A percentile compares a stretch with the other conserved stretches of the same genome.
These are phyloP conservation scores for Cytospora schulzeri DNA, from an alignment of 2,329 filamentous ascomycete species.

Conservation along the genomic window DNA sequence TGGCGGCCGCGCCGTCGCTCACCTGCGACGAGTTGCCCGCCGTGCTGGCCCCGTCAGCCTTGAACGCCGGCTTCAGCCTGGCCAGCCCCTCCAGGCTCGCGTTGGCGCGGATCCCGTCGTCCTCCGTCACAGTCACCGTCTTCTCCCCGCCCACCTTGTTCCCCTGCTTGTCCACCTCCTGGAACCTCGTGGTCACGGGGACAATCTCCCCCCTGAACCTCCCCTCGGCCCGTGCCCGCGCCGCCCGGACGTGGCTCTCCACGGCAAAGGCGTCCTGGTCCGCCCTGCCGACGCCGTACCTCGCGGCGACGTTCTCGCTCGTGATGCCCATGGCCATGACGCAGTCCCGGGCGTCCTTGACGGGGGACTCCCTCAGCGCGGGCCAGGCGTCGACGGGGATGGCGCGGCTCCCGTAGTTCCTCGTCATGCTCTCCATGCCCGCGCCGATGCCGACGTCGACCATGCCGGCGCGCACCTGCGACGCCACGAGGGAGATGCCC, in stretches of 20 bases:
- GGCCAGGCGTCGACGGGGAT: constrained; percentile 84
- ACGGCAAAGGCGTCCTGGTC: constrained; percentile 87
- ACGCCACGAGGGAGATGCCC: constrained; percentile 73
- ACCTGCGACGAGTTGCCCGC: constrained; percentile 88
- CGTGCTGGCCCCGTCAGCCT: constrained; percentile 71
- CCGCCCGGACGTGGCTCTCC: constrained; percentile 72
- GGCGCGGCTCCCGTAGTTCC: constrained; percentile 83
- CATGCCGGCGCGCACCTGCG: constrained; percentile 72
- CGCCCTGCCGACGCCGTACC: constrained; percentile 71
- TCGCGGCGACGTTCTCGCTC: constrained; percentile 80
- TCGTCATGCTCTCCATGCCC: constrained; percentile 95
- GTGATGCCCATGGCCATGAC: constrained; percentile 95
- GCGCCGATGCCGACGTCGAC: constrained; percentile 78
- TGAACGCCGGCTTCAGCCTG: constrained; percentile 85
- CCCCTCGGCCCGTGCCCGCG: constrained; percentile 68
- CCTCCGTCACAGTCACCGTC: constrained; percentile 68
- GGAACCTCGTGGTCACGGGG: constrained; percentile 71
- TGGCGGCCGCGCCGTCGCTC: constrained; percentile 83
- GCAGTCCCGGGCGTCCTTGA: constrained; percentile 77
- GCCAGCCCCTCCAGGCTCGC: constrained; percentile 71
- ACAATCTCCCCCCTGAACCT: constrained; percentile 79
- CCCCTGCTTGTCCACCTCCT: constrained; percentile 64
- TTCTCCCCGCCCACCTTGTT: constrained; percentile 57
- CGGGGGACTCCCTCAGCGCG: constrained; percentile 63
- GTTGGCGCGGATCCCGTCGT: constrained; percentile 79